phyloP scores from a whole-genome alignment of 768 basidiomycete species.

The Tylopilus subfusipes region DNA sequence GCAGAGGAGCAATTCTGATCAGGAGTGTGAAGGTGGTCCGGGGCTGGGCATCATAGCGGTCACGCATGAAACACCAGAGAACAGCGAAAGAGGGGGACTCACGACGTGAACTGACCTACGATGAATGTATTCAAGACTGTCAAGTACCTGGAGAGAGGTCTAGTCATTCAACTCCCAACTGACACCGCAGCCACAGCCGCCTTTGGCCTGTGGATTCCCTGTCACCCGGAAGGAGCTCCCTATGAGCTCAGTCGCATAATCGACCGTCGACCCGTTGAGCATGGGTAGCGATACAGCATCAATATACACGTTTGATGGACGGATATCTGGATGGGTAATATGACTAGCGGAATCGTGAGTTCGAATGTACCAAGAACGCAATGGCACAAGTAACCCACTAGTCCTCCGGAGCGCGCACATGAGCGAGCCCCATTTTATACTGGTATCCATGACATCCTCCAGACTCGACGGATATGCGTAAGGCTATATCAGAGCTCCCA shows the following conservation, averaged over 20 bases:
- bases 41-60: neutral
- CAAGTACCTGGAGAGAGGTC: neutral
- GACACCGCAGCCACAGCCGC: constrained; percentile 93
- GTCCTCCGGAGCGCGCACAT: constrained; percentile 62
- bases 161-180: constrained; percentile 62
- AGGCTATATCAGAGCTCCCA: constrained; percentile 57
- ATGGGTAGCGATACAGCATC: constrained; percentile 84
- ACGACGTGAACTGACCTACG: neutral
- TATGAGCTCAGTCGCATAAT: neutral
- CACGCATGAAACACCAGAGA: neutral
- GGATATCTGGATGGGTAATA: constrained; percentile 66
- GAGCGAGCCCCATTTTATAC: constrained; percentile 85
- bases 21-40: neutral
- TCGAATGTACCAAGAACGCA: neutral
- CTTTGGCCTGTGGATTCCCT: constrained; percentile 88
- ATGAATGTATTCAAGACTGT: neutral
- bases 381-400: constrained; percentile 57
- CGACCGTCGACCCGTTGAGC: constrained; percentile 80
- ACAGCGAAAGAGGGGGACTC: neutral
- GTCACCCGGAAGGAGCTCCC: constrained; percentile 59
- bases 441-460: constrained; percentile 98
- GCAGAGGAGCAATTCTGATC: neutral
- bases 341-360: constrained; percentile 16
- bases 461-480: constrained; percentile 84
- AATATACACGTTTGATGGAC: constrained; percentile 74